Base-by-base conservation (phyloP, 257 asterid genomes). In the Solanum lycopersicoides region DNA sequence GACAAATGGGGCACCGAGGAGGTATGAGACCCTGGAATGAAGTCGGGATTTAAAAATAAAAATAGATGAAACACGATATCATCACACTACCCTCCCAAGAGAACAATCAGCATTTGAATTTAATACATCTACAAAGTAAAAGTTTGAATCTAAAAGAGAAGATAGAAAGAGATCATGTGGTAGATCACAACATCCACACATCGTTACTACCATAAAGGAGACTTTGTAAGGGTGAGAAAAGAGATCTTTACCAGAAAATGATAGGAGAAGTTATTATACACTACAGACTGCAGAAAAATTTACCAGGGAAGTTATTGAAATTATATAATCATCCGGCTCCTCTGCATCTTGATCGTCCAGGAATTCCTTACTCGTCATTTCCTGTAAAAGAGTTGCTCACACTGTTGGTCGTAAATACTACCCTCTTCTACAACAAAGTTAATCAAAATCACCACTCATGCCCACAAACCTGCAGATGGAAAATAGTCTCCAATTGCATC, bases 321-420 rank as follows among this genome's bases (percentile, higher is more conserved):
- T 95, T 68, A 97, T 92, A 91, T 93, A 96, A 89, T 97, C 99
- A 91, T 97, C 99, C 45, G 99, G 99, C 93, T 97, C 99, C 93
- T 97, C 99, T 65, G 98, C 96, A 90, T 97, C 99, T 93, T 95
- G 97, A 92, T 96, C 99, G 80, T 96, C 99, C 95, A 94, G 91
- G 91, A 96, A 97, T 88, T 95, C 96, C 89, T 93, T 91, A 90
- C 92, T 97, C 20, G 96, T 91, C 98, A 97, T 96, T 90, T 95
- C 98, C 99, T 97, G 88, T 39, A 89, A 56, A 39, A 86, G 83
- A 80, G 87, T 84, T 75, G 88, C 72, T 89, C 88, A 86, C 28
- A 59, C 63, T 30, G 87, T 91, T 76, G 72, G 87, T 80, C 41
- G 87, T 84, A 84, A 60, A 88, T 20, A 71, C 25, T 85, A 85